These are phyloP conservation scores for Axilococcus clingmanii DNA, from an alignment of 139 green algal species.

Conservation along the genomic window DNA sequence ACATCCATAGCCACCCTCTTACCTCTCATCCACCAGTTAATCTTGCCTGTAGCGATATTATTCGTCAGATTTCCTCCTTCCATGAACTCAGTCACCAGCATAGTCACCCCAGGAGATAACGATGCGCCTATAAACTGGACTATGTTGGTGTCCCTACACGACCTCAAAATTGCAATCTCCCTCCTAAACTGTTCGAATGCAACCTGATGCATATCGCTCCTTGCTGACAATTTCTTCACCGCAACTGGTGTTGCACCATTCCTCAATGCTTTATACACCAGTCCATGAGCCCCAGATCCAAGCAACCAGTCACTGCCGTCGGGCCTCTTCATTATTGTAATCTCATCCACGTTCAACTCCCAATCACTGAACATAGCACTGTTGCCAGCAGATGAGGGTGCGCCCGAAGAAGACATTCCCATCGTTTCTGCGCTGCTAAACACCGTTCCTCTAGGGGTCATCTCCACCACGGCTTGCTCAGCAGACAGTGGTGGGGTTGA, in stretches of 20 bases:
- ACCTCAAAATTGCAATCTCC: conserved; percentile 3
- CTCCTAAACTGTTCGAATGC: too few relatives aligned
- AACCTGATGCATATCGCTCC: too few relatives aligned
- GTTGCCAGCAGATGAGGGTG: not conserved
- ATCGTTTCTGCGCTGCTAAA: not conserved
- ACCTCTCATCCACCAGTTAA: conserved; percentile 13
- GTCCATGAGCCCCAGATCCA: conserved; percentile 17
- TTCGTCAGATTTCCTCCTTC: conserved; percentile 4
- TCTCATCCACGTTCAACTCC: not conserved
- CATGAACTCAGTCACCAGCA: conserved; percentile 18
- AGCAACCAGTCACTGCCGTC: conserved; percentile 22
- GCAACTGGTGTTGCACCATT: conserved; percentile 26
- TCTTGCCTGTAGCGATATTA: not conserved
- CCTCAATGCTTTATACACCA: conserved; percentile 34
- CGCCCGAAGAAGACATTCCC: not conserved
- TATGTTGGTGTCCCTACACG: not conserved
- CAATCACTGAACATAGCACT: not conserved
- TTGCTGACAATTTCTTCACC: conserved; percentile 20
- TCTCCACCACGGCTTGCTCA: too few relatives aligned
- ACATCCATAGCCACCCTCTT: conserved; percentile 27
- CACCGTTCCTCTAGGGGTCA: too few relatives aligned
- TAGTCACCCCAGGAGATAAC: not conserved
- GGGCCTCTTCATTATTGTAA: not conserved
- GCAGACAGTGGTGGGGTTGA: too few relatives aligned
- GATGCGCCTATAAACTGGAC: conserved; percentile 14